A percentile compares a stretch with the other conserved stretches of the same genome.
Conservation (phyloP, 306 rosid species). For the Argentina anserina region DNA sequence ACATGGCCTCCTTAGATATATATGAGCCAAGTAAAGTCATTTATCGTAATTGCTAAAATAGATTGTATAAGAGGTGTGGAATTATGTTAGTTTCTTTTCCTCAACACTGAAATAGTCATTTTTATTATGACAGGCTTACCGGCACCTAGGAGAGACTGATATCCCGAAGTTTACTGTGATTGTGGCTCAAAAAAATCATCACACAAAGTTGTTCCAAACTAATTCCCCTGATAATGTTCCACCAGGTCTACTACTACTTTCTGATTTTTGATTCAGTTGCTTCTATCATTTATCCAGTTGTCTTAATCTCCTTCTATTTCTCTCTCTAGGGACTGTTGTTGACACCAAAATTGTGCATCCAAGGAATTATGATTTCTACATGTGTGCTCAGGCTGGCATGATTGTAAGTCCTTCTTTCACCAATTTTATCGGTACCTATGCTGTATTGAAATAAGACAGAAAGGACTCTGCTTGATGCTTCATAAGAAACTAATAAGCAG, state of each 20-base stretch:
- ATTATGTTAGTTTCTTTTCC: conserved; percentile 6
- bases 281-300: not conserved
- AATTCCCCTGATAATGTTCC: conserved; percentile 6
- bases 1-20: too few species aligned
- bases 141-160: conserved; percentile 61
- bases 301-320: not conserved
- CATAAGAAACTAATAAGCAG: too few species aligned
- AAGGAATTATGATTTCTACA: too few species aligned
- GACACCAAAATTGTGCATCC: not conserved
- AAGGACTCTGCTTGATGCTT: too few species aligned
- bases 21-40: not conserved
- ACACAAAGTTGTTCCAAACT: conserved; percentile 63
- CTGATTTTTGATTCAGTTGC: not conserved
- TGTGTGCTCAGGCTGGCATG: too few species aligned
- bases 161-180: conserved; percentile 76
- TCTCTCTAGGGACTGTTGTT: not conserved
- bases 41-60: too few species aligned
- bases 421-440: too few species aligned
- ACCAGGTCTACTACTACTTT: not conserved
- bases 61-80: too few species aligned
- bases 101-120: conserved; percentile 21
- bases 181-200: conserved; percentile 84
- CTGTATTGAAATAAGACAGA: too few species aligned
- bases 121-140: conserved; percentile 59
- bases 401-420: too few species aligned